These are phyloP conservation scores for Clitocybe nebularis DNA, from an alignment of 1,284 basidiomycete species.

Conservation along the genomic window DNA sequence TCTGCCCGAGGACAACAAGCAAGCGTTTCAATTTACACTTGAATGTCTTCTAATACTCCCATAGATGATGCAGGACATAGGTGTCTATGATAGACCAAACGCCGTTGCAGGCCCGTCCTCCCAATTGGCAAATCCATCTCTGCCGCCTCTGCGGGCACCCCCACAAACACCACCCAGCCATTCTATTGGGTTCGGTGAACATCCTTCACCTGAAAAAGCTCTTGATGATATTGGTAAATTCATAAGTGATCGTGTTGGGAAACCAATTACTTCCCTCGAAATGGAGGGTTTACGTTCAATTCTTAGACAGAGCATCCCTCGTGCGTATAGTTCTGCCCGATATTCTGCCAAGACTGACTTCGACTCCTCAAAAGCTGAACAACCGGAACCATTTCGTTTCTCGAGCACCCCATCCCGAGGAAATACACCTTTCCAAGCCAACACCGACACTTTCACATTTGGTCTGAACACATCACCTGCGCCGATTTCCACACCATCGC, in stretches of 20 bases:
- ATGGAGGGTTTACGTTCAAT: slow-evolving; percentile 53
- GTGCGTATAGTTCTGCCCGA: slow-evolving; percentile 18
- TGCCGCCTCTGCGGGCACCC: slow-evolving; percentile 8
- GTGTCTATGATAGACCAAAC: slow-evolving; percentile 1
- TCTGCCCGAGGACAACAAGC: slow-evolving; percentile 30
- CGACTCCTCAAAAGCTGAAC: slow-evolving; percentile 19
- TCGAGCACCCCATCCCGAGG: slow-evolving; percentile 44
- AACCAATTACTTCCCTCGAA: slow-evolving; percentile 44
- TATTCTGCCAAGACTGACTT: neutral
- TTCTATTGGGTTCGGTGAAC: slow-evolving; percentile 12
- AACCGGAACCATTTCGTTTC: slow-evolving; percentile 57
- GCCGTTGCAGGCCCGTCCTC: slow-evolving; percentile 7
- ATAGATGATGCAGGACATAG: slow-evolving; percentile 1
- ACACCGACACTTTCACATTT: slow-evolving; percentile 17
- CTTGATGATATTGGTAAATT: slow-evolving; percentile 44
- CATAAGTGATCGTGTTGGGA: slow-evolving; percentile 39
- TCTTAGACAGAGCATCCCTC: slow-evolving; percentile 34
- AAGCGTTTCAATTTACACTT: too few relatives aligned
- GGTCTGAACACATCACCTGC: slow-evolving; percentile 21
- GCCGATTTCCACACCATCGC: slow-evolving; percentile 22
- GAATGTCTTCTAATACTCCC: too few relatives aligned
- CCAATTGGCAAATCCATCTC: neutral
- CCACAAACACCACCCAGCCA: slow-evolving; percentile 12
- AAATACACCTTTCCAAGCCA: slow-evolving; percentile 32
- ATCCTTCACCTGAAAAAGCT: slow-evolving; percentile 33